Evolutionary conservation across 1,284 basidiomycete genomes (phyloP).

Genomic region (Ustilago bromivora): DNA sequence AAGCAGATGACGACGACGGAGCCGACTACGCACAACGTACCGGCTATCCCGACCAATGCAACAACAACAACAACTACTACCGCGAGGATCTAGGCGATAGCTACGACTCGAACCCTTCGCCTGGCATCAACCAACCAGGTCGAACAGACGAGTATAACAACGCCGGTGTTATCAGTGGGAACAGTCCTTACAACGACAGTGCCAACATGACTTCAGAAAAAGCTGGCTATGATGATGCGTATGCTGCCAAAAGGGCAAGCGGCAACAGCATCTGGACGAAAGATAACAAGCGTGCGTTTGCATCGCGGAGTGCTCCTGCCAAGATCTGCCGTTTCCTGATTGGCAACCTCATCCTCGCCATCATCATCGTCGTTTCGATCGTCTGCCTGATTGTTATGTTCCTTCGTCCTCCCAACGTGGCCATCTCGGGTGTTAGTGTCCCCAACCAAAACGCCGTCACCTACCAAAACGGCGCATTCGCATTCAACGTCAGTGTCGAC

Average conservation of each 20-base stretch:
- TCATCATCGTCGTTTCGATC: slow-evolving; percentile 60
- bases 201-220: slow-evolving; percentile 31
- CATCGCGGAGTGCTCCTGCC: slow-evolving; percentile 49
- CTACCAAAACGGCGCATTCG: slow-evolving; percentile 49
- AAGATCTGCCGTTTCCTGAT: slow-evolving; percentile 60
- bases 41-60: slow-evolving; percentile 4
- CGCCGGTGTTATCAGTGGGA: slow-evolving; percentile 19
- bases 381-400: slow-evolving; percentile 63
- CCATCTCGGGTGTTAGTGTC: slow-evolving; percentile 44
- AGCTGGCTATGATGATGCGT: slow-evolving; percentile 23
- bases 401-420: slow-evolving; percentile 65
- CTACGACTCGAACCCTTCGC: slow-evolving; percentile 30
- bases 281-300: slow-evolving; percentile 60
- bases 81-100: slow-evolving; percentile 25
- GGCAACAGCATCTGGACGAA: slow-evolving; percentile 64
- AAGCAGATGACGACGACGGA: slow-evolving; percentile 10
- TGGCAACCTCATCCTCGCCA: slow-evolving; percentile 57
- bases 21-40: slow-evolving; percentile 9
- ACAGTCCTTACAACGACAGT: slow-evolving; percentile 6
- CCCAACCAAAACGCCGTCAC: slow-evolving; percentile 42
- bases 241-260: slow-evolving; percentile 40
- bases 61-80: not conserved
- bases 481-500: slow-evolving; percentile 60
- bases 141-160: slow-evolving; percentile 1
- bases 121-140: slow-evolving; percentile 6